A percentile compares a stretch with the other conserved stretches of the same genome.
These are phyloP conservation scores for Prunella vulgaris DNA, from an alignment of 257 asterid genomes.

Conservation along the genomic window DNA sequence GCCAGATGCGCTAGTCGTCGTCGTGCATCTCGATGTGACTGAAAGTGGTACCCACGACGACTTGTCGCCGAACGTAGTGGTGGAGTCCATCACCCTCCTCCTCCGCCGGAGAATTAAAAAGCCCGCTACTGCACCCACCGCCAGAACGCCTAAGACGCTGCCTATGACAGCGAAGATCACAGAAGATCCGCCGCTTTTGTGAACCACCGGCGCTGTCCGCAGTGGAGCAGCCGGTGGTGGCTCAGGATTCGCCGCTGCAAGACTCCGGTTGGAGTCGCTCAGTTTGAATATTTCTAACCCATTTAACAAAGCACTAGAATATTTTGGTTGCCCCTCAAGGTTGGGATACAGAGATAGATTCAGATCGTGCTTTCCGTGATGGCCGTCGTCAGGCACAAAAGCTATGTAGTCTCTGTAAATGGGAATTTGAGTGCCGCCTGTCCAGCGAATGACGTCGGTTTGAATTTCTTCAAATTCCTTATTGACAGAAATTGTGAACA, in stretches of 20 bases:
- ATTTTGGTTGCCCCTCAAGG: not conserved
- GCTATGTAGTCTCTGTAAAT: not conserved
- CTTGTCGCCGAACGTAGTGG: not conserved
- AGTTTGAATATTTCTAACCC: slow-evolving; percentile 64
- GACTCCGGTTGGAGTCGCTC: slow-evolving; percentile 25
- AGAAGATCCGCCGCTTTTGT: not conserved
- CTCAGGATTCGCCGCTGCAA: slow-evolving; percentile 46
- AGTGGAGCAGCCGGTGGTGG: slow-evolving; percentile 23
- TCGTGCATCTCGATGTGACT: slow-evolving; percentile 22
- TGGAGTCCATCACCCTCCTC: slow-evolving; percentile 24
- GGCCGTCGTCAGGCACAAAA: not conserved
- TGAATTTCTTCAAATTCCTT: slow-evolving; percentile 6
- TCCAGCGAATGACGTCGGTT: slow-evolving; percentile 7
- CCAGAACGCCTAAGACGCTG: slow-evolving; percentile 6
- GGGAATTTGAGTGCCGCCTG: not conserved
- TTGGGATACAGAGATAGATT: slow-evolving; percentile 34
- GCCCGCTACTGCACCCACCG: slow-evolving; percentile 1
- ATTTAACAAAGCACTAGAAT: slow-evolving; percentile 33
- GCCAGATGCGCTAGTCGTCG: slow-evolving; percentile 24
- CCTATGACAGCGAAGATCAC: too few species aligned
- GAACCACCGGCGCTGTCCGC: not conserved
- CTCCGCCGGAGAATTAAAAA: slow-evolving; percentile 29
- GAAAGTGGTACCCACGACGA: slow-evolving; percentile 37
- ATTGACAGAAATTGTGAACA: slow-evolving; percentile 14
- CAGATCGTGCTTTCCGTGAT: slow-evolving; percentile 20